These are phyloP conservation scores for Blastocladiella emersonii DNA, from an alignment of 371 early-diverging fungal genomes.

Conservation along the genomic window DNA sequence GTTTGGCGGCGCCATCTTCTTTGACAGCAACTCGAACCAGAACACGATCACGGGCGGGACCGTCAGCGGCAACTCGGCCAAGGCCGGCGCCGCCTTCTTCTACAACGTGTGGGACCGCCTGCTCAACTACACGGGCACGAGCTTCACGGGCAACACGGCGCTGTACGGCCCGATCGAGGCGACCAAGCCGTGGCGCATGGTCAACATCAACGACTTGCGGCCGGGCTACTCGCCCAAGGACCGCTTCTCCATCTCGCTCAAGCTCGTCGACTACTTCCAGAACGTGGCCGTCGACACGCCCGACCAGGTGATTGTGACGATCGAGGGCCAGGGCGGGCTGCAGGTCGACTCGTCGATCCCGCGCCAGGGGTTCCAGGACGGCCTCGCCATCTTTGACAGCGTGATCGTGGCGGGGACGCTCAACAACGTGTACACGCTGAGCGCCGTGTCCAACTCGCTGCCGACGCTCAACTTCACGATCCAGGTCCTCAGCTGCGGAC, in stretches of 20 bases:
- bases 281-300: not conserved
- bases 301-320: not conserved
- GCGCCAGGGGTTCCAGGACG: conserved; percentile 2
- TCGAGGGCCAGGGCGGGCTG: not conserved
- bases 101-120: not conserved
- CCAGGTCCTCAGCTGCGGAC: not conserved
- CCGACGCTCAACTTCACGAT: not conserved
- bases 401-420: not conserved
- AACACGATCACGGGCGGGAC: not conserved
- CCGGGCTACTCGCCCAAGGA: not conserved
- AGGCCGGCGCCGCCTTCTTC: conserved; percentile 3
- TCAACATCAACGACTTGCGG: not conserved
- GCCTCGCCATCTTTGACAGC: not conserved
- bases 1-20: conserved; percentile 3
- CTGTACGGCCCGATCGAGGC: not conserved
- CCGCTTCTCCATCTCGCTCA: not conserved
- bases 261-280: conserved; percentile 3
- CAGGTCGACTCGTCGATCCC: not conserved
- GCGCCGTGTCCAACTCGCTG: not conserved
- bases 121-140: not conserved
- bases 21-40: not conserved
- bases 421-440: not conserved
- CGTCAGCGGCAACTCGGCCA: not conserved
- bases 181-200: not conserved
- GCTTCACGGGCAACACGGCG: conserved; percentile 2